Conservation (phyloP, 2,329 filamentous ascomycete species). For the Xylaria sp. region DNA sequence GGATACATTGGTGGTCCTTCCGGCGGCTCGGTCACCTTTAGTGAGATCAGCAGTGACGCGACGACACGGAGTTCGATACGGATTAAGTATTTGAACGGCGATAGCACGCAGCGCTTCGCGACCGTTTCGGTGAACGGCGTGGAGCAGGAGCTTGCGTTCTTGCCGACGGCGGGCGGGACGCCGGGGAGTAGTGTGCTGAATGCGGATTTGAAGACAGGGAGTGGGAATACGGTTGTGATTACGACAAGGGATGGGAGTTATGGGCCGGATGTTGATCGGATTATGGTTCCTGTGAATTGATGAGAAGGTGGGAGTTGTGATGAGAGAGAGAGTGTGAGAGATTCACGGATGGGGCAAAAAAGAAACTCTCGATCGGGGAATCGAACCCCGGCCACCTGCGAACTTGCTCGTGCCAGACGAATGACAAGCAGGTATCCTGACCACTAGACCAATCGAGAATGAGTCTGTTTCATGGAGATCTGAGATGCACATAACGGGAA, state of each 20-base stretch:
- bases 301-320: background rate
- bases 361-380: constrained; percentile 33
- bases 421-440: constrained; percentile 1
- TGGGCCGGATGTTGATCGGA: constrained; percentile 49
- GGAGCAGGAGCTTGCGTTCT: constrained; percentile 47
- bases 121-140: constrained; percentile 53
- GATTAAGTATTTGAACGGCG: constrained; percentile 53
- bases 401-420: background rate
- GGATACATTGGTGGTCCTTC: constrained; percentile 51
- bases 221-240: constrained; percentile 44
- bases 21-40: constrained; percentile 44
- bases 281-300: constrained; percentile 43
- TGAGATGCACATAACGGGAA: no score
- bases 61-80: constrained; percentile 46
- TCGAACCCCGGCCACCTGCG: constrained; percentile 33
- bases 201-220: constrained; percentile 42
- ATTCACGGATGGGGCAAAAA: background rate
- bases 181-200: constrained; percentile 45
- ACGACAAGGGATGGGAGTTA: constrained; percentile 36
- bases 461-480: no score
- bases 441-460: constrained; percentile 2
- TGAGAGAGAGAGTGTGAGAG: no score
- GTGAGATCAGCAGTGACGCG: constrained; percentile 39
- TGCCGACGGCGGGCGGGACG: constrained; percentile 42
- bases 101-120: constrained; percentile 47